phyloP scores from a whole-genome alignment of 1,284 basidiomycete species.

The Rhodotorula sp. region DNA sequence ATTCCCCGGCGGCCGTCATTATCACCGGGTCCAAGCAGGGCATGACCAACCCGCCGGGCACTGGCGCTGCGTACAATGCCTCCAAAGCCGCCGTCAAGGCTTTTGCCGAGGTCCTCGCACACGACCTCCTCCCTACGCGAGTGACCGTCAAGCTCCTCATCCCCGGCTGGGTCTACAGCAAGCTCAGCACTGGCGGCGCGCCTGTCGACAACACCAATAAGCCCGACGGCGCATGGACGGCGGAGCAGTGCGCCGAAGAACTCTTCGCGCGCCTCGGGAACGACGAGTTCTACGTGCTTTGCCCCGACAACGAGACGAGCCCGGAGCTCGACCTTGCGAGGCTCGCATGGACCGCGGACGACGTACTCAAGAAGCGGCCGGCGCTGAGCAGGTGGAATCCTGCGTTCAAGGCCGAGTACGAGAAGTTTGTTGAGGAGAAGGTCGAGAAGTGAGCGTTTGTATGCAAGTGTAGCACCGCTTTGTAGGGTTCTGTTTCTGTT shows the following conservation, averaged over 20 bases:
- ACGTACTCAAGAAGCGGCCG: conserved; percentile 41
- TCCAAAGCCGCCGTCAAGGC: conserved; percentile 42
- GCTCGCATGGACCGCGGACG: conserved; percentile 43
- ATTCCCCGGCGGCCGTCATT: conserved; percentile 38
- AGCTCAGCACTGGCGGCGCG: conserved; percentile 30
- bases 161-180: conserved; percentile 45
- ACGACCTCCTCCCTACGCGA: conserved; percentile 30
- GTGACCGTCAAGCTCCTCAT: conserved; percentile 44
- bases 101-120: conserved; percentile 36
- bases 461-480: too few relatives aligned
- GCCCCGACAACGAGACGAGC: conserved; percentile 38
- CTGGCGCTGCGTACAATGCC: conserved; percentile 41
- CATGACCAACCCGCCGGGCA: conserved; percentile 46
- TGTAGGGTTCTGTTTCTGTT: too few relatives aligned
- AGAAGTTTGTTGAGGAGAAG: conserved; percentile 39
- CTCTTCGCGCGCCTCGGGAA: conserved; percentile 31
- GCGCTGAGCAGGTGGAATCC: conserved; percentile 45
- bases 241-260: conserved; percentile 42
- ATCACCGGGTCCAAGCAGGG: conserved; percentile 46
- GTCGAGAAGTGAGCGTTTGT: background rate
- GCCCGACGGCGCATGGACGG: conserved; percentile 43
- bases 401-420: conserved; percentile 42
- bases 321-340: conserved; percentile 39
- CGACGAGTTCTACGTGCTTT: conserved; percentile 44
- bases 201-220: conserved; percentile 26